phyloP scores from a whole-genome alignment of 106 monocot species.

The Vanilla planifolia region DNA sequence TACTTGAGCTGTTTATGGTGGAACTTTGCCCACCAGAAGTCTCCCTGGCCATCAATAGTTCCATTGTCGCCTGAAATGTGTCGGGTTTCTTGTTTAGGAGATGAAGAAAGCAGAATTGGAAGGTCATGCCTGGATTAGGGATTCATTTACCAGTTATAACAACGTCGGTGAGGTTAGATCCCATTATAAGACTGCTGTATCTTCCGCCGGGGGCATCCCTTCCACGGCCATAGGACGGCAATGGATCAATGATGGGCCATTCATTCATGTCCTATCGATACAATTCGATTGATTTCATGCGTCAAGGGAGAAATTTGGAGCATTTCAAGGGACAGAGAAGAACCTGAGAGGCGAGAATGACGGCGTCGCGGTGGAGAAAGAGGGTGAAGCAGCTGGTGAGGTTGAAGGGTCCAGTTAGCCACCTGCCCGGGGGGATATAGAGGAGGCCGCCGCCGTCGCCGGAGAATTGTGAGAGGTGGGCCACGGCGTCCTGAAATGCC shows the following conservation, averaged over 20 bases:
- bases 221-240: constrained; percentile 76
- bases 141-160: constrained; percentile 65
- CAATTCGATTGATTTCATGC: too few relatives aligned
- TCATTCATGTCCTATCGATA: constrained; percentile 45
- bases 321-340: background rate
- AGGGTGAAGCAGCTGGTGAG: constrained; percentile 60
- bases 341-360: constrained; percentile 56
- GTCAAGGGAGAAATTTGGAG: too few relatives aligned
- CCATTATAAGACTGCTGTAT: constrained; percentile 58
- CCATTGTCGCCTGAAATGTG: constrained; percentile 55
- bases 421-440: constrained; percentile 52
- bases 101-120: background rate
- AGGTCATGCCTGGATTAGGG: background rate
- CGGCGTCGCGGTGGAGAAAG: constrained; percentile 55
- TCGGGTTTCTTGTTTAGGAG: background rate
- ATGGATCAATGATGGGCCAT: constrained; percentile 55
- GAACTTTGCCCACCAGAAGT: constrained; percentile 60
- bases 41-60: constrained; percentile 73
- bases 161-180: constrained; percentile 78
- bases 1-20: constrained; percentile 41
- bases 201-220: constrained; percentile 60
- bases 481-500: constrained; percentile 52
- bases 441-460: constrained; percentile 44
- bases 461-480: constrained; percentile 24
- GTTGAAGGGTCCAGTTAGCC: constrained; percentile 64